Conservation (phyloP, 805 yeast species). For the Barnettozyma botsteinii region DNA sequence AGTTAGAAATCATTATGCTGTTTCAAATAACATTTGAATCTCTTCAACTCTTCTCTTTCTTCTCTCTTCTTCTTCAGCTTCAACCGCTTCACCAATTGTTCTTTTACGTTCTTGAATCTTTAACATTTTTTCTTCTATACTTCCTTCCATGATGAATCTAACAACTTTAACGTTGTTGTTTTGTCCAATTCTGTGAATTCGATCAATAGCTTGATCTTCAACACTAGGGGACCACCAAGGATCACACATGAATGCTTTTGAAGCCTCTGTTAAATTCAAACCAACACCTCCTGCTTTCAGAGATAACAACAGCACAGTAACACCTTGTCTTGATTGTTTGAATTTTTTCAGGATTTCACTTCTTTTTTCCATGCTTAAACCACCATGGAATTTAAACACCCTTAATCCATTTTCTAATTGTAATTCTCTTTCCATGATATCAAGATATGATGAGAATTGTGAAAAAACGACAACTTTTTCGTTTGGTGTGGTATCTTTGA, state of each 20-base stretch:
- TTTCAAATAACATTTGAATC: conserved; percentile 59
- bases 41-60: conserved; percentile 66
- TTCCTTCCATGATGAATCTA: conserved; percentile 73
- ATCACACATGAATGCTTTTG: conserved; percentile 84
- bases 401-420: conserved; percentile 41
- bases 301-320: conserved; percentile 58
- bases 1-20: conserved; percentile 12
- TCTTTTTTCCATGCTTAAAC: conserved; percentile 61
- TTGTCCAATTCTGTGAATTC: conserved; percentile 91
- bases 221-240: conserved; percentile 97
- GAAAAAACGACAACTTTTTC: conserved; percentile 85
- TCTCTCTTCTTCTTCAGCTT: conserved; percentile 69
- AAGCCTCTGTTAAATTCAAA: conserved; percentile 77
- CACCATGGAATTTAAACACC: conserved; percentile 77
- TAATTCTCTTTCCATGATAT: conserved; percentile 62
- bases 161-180: conserved; percentile 61
- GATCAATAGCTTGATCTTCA: conserved; percentile 87
- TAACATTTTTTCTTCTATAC: conserved; percentile 86
- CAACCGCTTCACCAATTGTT: conserved; percentile 74
- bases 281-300: conserved; percentile 96
- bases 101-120: conserved; percentile 80
- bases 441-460: conserved; percentile 80
- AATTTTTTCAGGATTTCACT: conserved; percentile 56
- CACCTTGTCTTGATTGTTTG: conserved; percentile 26
- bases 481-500: conserved; percentile 51